phyloP scores from a whole-genome alignment of 345 rosid genomes.

The Salix udensis region DNA sequence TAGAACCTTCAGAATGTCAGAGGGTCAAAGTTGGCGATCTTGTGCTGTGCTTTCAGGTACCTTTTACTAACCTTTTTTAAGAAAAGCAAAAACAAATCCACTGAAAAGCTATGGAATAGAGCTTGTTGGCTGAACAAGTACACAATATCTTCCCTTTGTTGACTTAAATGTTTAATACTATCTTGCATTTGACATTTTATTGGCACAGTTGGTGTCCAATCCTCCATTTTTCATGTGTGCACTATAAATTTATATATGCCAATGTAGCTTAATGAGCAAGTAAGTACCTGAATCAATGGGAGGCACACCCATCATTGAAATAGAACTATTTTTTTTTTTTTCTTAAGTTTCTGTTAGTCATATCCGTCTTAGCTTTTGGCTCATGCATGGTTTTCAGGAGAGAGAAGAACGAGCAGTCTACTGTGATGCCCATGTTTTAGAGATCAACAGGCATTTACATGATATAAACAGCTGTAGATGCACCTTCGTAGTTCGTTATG shows the following conservation, averaged over 20 bases:
- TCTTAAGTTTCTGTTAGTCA: background rate
- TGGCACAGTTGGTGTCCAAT: background rate
- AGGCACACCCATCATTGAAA: background rate
- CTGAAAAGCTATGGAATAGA: background rate
- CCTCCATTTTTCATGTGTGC: background rate
- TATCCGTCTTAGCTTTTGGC: too few relatives aligned
- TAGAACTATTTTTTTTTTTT: background rate
- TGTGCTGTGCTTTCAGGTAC: constrained; percentile 73
- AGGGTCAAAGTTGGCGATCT: constrained; percentile 61
- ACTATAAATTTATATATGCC: background rate
- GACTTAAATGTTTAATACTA: background rate
- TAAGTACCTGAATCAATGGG: background rate
- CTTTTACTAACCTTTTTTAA: background rate
- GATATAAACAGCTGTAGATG: constrained; percentile 50
- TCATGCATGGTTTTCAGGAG: constrained; percentile 40
- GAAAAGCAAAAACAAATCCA: background rate
- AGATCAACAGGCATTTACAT: constrained; percentile 49
- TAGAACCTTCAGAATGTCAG: constrained; percentile 74
- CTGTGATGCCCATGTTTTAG: constrained; percentile 60
- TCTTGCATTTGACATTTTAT: background rate
- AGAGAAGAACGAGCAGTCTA: constrained; percentile 54
- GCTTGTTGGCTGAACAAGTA: background rate
- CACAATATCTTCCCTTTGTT: background rate
- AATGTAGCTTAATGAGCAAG: background rate
- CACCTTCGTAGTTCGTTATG: constrained; percentile 55